Conservation (phyloP, 352 stramenopile species). For the Phytophthora pinifolia region DNA sequence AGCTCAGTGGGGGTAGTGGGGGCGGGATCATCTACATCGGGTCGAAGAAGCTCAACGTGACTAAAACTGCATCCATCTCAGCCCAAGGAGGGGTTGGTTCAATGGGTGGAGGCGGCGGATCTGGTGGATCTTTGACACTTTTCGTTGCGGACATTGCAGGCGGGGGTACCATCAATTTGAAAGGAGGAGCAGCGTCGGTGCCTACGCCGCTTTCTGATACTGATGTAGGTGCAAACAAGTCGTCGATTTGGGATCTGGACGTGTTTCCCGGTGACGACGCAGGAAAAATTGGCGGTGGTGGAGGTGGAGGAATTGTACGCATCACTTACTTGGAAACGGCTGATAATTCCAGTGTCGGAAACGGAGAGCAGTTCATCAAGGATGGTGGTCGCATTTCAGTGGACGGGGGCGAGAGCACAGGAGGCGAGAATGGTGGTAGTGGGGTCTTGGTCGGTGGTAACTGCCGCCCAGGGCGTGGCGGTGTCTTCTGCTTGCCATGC, state of each 20-base stretch:
- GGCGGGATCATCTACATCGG: constrained; percentile 75
- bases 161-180: constrained; percentile 54
- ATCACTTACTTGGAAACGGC: constrained; percentile 44
- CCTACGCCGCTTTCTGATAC: constrained; percentile 3
- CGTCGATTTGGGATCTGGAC: constrained; percentile 38
- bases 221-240: constrained; percentile 12
- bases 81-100: constrained; percentile 52
- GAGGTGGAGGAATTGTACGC: constrained; percentile 60
- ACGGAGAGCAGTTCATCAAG: constrained; percentile 57
- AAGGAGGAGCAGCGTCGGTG: constrained; percentile 44
- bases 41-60: constrained; percentile 49
- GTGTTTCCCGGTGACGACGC: constrained; percentile 12
- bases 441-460: constrained; percentile 57
- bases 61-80: constrained; percentile 44
- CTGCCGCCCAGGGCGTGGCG: constrained; percentile 64
- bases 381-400: constrained; percentile 51
- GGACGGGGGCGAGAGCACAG: constrained; percentile 47
- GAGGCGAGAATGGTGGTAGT: constrained; percentile 54
- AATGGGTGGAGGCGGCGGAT: constrained; percentile 68
- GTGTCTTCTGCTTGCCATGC: constrained; percentile 68
- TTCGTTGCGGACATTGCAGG: constrained; percentile 63
- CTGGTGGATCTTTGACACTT: constrained; percentile 64
- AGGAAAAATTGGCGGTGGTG: constrained; percentile 54
- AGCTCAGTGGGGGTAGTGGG: constrained; percentile 61
- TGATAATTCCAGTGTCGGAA: constrained; percentile 25